Base-by-base conservation (phyloP, 1,284 basidiomycete genomes). In the Bjerkandera adusta region DNA sequence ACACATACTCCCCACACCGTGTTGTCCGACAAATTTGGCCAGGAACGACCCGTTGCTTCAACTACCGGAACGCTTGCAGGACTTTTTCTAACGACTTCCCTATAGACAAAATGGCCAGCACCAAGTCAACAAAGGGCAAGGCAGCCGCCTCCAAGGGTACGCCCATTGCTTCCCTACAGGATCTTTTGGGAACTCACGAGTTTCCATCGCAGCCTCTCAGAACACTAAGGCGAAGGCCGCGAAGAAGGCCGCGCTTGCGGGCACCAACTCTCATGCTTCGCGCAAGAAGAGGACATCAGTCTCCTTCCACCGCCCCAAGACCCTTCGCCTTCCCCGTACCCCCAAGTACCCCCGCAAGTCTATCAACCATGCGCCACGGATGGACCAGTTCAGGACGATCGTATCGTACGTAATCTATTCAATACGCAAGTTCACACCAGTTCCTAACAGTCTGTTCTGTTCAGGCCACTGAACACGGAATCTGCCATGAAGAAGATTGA, bases 401-500 rank as follows among this genome's bases (percentile, higher is more conserved):
- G 83, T 95, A 53, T 89, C 84, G 83, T 87, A 67, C 25, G 48
- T 49, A 22, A 27, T 41, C 20, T 22, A 10, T 25, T 20, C 25
- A 15, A 20, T 3, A 26, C 11, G 16, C n/a, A 27, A n/a, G 26
- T 11, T 27, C 12, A 13, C 12, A 18, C 10, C 13, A 34, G 8
- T 36, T 10, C 12, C 35, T 10, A 10, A 36, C 16, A 6, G 18
- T 35, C 36, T 35, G 26, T 3, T 34, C 29, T 36, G 39, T 15
- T 34, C 43, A 86, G 83, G 47, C 87, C 88, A 18, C 64, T 90
- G 65, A 90, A 87, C 77, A 90, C 88, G 3, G 88, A 92, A 67
- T 85, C 82, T 11, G 90, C 89, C 50, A 92, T 92, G 89, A 92
- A 92, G 81, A 97, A 99, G 85, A 98, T 99, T 58, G 96, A 99